phyloP scores from a whole-genome alignment of 2,329 filamentous ascomycete genomes.

The Botrytis elliptica region DNA sequence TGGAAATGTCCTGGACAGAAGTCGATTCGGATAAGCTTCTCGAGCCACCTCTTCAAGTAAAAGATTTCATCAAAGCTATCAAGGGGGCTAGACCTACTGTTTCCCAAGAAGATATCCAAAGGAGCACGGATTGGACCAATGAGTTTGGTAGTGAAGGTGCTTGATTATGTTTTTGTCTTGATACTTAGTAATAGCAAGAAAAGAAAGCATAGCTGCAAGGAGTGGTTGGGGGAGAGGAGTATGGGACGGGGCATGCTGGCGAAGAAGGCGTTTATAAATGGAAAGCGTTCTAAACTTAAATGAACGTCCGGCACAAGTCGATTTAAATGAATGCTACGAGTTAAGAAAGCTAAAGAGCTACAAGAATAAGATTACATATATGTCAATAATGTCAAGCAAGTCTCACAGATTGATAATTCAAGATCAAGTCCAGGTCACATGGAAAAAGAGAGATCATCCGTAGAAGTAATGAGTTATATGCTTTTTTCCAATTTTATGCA shows the following conservation, averaged over 20 bases:
- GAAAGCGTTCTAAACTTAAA: conserved; percentile 11
- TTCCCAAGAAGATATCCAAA: conserved; percentile 76
- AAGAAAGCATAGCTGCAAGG: conserved; percentile 19
- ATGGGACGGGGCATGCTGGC: conserved; percentile 13
- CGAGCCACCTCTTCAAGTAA: conserved; percentile 81
- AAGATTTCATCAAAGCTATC: conserved; percentile 92
- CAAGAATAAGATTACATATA: conserved; percentile 1
- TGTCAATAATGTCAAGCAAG: conserved; percentile 9
- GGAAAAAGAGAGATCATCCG: neutral
- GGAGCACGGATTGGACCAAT: conserved; percentile 89
- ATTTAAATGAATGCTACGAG: neutral
- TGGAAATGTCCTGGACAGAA: conserved; percentile 92
- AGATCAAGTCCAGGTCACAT: neutral
- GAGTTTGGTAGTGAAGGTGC: conserved; percentile 91
- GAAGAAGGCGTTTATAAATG: conserved; percentile 18
- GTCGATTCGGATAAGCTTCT: conserved; percentile 80
- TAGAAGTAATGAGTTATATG: conserved; percentile 9
- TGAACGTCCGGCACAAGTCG: conserved; percentile 6
- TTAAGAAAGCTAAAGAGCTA: conserved; percentile 1
- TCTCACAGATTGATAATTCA: neutral
- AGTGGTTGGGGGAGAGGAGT: neutral
- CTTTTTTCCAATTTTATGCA: conserved; percentile 20
- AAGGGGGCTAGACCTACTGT: conserved; percentile 88
- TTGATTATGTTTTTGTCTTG: conserved; percentile 24
- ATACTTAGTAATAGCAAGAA: neutral